Base-by-base conservation (phyloP, 176 grass and related monocot genomes). In the Guadua angustifolia region DNA sequence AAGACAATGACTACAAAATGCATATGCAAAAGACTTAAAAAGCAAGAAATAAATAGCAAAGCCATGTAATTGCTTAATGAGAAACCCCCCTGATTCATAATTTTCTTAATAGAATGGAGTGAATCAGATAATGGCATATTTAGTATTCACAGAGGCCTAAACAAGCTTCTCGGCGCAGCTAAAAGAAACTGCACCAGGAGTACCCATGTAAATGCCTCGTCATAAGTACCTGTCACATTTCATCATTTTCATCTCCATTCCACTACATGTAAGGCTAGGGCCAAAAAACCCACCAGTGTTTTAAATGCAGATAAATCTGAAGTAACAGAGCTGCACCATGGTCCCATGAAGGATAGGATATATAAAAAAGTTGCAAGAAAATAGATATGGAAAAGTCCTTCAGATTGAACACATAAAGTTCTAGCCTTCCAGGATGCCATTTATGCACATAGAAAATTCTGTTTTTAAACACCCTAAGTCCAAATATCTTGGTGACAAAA, bases 211-310 rank as follows among this genome's bases (percentile, higher is more conserved):
- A 77, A 90, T 57, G 85, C 52, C 81, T 86, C 45, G 9, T 93
- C 88, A 90, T 90, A 93, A 90, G 91, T 93, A 93, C 84, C 91
- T 93, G 91, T 90, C 85, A 71, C 78, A 78, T 66, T 93, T 93
- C 91, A 85, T 93, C 88, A 90, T 87, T 90, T 93, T 79, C 88
- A 87, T 68, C 91, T 88, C 91, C 81, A 90, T 87, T 87, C 76
- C 68, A 38, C 18, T 44, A 79, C 0, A 72, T 65, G 39, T 67
- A 51, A 3, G 4, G 51, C n/a, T 43, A 90, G 33, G n/a, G 42
- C 5, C 61, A 79, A 29, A 14, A 50, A 50, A 60, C 67, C 3
- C 5, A 72, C 10, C 13, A 46, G 26, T 5, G 49, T 57, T 77
- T 79, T 12, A 61, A 76, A 73, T 82, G 79, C 47, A 73, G 21